Conservation (phyloP, 257 asterid genomes). For the Gardenia jasminoides region DNA sequence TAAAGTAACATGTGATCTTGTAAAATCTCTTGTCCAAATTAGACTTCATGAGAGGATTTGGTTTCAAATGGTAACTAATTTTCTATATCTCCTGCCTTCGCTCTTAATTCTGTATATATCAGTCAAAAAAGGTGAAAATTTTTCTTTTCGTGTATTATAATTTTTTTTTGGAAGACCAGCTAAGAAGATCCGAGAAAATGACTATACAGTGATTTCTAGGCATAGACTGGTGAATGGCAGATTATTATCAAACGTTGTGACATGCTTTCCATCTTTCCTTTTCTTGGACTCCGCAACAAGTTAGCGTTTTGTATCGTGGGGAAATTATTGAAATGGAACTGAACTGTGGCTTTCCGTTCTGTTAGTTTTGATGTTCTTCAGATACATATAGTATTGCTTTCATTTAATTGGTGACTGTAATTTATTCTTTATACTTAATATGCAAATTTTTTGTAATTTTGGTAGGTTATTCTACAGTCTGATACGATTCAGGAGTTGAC, state of each 20-base stretch:
- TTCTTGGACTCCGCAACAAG: too few relatives aligned
- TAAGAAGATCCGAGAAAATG: neutral
- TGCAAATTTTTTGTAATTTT: constrained; percentile 12
- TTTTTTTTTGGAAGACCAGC: neutral
- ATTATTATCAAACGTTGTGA: too few relatives aligned
- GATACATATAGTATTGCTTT: neutral
- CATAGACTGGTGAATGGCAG: too few relatives aligned
- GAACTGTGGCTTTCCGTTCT: neutral
- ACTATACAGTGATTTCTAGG: too few relatives aligned
- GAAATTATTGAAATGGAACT: neutral
- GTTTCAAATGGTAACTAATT: neutral
- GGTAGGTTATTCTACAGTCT: constrained; percentile 81
- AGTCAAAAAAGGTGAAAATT: neutral
- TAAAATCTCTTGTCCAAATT: neutral
- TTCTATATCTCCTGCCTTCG: neutral
- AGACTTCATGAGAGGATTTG: neutral
- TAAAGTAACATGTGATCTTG: neutral
- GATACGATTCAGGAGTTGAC: constrained; percentile 95
- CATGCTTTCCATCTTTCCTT: too few relatives aligned
- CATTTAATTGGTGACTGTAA: constrained; percentile 7
- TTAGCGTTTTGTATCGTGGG: neutral
- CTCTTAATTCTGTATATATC: neutral
- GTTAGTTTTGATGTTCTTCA: neutral
- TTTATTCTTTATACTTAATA: constrained; percentile 4
- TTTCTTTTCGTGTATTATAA: neutral